phyloP scores from a whole-genome alignment of 2,329 filamentous ascomycete species.

The Penicillium sp. region DNA sequence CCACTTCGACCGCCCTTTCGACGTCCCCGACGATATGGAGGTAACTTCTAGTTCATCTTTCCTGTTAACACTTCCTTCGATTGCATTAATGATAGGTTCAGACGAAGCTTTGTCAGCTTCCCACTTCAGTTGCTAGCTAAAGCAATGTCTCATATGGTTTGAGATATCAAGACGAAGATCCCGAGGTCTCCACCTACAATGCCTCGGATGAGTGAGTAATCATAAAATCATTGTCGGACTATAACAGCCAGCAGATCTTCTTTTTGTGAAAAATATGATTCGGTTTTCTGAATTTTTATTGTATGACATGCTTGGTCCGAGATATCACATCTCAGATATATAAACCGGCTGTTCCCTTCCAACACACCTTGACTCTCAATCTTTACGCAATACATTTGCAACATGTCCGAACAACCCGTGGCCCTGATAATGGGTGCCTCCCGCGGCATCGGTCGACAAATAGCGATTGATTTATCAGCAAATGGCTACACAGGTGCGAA shows the following conservation, averaged over 20 bases:
- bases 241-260: not conserved
- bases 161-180: not conserved
- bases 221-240: slow-evolving; percentile 16
- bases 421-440: slow-evolving; percentile 71
- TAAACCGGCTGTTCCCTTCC: no score
- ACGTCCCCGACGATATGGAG: not conserved
- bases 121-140: no score
- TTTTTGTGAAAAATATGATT: not conserved
- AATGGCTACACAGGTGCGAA: slow-evolving; percentile 63
- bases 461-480: slow-evolving; percentile 69
- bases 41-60: no score
- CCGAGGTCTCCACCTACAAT: not conserved
- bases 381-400: no score
- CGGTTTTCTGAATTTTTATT: not conserved
- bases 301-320: not conserved
- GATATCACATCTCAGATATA: no score
- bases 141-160: no score
- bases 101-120: no score
- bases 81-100: no score
- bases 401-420: slow-evolving; percentile 39
- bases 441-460: slow-evolving; percentile 71
- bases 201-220: slow-evolving; percentile 22
- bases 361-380: not conserved
- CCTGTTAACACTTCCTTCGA: no score
- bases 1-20: slow-evolving; percentile 8